Evolutionary conservation across 2,329 filamentous ascomycete species (phyloP), one percentile per base, ranked within the genome.

Genomic region (Thielaviopsis musarum): DNA sequence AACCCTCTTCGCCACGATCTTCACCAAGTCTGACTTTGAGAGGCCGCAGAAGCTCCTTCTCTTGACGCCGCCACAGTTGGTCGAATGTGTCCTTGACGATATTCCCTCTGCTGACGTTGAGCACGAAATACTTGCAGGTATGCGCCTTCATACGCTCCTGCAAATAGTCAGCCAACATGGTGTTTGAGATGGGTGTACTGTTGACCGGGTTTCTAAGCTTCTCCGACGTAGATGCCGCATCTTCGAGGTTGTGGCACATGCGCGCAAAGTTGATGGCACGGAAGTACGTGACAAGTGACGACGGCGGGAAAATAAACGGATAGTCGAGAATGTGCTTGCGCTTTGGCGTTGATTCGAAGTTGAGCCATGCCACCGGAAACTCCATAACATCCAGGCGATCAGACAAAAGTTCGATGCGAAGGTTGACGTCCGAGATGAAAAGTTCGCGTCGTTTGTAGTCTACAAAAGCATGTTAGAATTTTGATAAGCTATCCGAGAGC

Each of bases 1-100:
- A 82, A 0, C 93, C 93, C 68, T 94, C 84, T 69, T 97, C 93
- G 30, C 89, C 88, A 58, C 77, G 77, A 38, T 88, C 84, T 67
- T 89, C 85, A 3, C 90, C 90, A 60, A 97, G 80, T 56, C 88
- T 84, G 9, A 98, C 85, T 66, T 95, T 95, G 38, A 98, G 73
- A 0, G 93, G 93, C 26, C 89, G 82, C 66, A 91, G 74, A 2
- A 97, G 74, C 71, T 96, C 89, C 41, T 87, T 79, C 66, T 83
- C 82, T 69, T 96, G 85, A 41, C 90, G 81, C 58, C 88, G 82
- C 88, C 91, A 96, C 1, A 98, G 75, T 67, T 96, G 89, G 69
- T 96, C 84, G 63, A 96, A 85, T 0, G 87, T 79, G 74, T 95
- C 83, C 60, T 79, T 70, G 22, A 94, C 72, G 22, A 91, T 75